These are phyloP conservation scores for Nitzschia inconspicua DNA, from an alignment of 108 stramenopile species.

Conservation along the genomic window DNA sequence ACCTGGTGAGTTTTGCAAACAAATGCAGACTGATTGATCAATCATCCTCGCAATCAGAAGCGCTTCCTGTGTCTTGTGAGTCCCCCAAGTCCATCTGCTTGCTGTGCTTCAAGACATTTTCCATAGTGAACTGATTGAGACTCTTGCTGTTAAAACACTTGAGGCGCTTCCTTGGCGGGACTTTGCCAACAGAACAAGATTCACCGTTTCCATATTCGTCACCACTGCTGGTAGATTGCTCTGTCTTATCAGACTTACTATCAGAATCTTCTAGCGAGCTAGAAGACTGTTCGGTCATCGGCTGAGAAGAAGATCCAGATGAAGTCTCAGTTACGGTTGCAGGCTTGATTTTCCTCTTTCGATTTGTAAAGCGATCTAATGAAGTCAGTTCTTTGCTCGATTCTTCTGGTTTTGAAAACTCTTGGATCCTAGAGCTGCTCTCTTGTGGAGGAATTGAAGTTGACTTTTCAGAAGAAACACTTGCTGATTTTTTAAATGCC, in stretches of 20 bases:
- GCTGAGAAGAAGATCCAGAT: conserved; percentile 30
- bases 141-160: conserved; percentile 16
- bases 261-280: conserved; percentile 28
- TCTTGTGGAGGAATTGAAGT: not conserved
- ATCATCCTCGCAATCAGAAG: conserved; percentile 2
- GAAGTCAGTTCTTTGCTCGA: conserved; percentile 11
- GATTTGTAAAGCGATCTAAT: conserved; percentile 1
- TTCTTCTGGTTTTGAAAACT: not conserved
- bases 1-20: too few relatives aligned
- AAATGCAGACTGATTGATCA: too few relatives aligned
- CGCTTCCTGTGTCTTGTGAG: not conserved
- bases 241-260: conserved; percentile 35
- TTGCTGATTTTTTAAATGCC: not conserved
- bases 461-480: not conserved
- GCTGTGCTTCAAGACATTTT: conserved; percentile 31
- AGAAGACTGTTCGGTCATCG: conserved; percentile 16
- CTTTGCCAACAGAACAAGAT: conserved; percentile 15
- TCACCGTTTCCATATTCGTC: not conserved
- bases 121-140: conserved; percentile 19
- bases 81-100: conserved; percentile 23
- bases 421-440: not conserved
- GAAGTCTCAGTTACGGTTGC: conserved; percentile 40
- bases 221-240: conserved; percentile 41
- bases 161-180: conserved; percentile 49
- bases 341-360: conserved; percentile 8